Conservation (phyloP, 164 flowering plant species). For the Annona squamosa region DNA sequence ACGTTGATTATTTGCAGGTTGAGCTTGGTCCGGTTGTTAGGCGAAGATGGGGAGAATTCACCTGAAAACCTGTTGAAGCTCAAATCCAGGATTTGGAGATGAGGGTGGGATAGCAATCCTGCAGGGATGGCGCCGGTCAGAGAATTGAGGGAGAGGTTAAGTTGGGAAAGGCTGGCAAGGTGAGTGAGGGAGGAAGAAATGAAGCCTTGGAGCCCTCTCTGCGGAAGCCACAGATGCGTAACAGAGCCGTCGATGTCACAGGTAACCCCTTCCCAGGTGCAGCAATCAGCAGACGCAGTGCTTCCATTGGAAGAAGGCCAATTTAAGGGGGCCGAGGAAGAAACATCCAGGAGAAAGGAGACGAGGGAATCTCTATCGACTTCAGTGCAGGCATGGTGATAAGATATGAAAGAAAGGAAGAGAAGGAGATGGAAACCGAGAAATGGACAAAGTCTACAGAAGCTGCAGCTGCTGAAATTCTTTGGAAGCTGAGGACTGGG, state of each 20-base stretch:
- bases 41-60: conserved; percentile 17
- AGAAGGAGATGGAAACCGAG: background rate
- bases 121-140: conserved; percentile 34
- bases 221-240: conserved; percentile 30
- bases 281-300: conserved; percentile 26
- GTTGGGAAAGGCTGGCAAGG: conserved; percentile 34
- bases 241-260: conserved; percentile 36
- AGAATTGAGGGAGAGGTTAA: conserved; percentile 43
- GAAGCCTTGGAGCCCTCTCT: conserved; percentile 31
- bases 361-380: conserved; percentile 31
- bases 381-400: conserved; percentile 24
- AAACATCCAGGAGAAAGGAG: conserved; percentile 17
- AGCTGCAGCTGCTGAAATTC: background rate
- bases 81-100: conserved; percentile 40
- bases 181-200: conserved; percentile 32
- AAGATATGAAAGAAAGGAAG: background rate
- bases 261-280: conserved; percentile 47
- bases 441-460: background rate
- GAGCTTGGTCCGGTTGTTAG: background rate
- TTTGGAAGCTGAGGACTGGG: background rate
- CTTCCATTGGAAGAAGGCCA: conserved; percentile 17
- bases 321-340: conserved; percentile 22
- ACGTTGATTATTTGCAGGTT: conserved; percentile 27
- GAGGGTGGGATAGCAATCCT: conserved; percentile 26
- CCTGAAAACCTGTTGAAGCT: conserved; percentile 43